Percentiles rank a stretch among this genome's conserved stretches.
Evolutionary conservation across 164 flowering plant genomes (phyloP).

Genomic region (Magnolia kwangsiensis): DNA sequence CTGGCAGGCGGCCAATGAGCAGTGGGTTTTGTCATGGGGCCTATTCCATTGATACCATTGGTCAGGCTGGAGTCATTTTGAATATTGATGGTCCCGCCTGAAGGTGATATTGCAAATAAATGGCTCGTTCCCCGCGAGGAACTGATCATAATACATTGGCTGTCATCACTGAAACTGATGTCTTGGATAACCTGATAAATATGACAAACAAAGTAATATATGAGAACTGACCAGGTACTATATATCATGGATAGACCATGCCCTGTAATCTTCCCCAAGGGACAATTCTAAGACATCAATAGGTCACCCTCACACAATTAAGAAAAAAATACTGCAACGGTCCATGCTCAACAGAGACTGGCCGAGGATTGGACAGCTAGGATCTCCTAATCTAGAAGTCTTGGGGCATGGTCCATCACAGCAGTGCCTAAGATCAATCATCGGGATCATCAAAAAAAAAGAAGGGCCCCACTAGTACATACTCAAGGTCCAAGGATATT

Average conservation of each 20-base stretch:
- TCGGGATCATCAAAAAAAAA: too few species aligned
- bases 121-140: slow-evolving; percentile 89
- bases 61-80: slow-evolving; percentile 27
- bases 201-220: background rate
- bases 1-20: slow-evolving; percentile 34
- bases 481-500: too few species aligned
- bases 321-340: too few species aligned
- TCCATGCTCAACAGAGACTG: too few species aligned
- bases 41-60: slow-evolving; percentile 21
- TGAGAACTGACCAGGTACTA: background rate
- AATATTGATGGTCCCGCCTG: slow-evolving; percentile 37
- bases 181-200: slow-evolving; percentile 70
- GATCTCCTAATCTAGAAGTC: too few species aligned
- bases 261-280: too few species aligned
- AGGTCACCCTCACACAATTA: too few species aligned
- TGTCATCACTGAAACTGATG: slow-evolving; percentile 75
- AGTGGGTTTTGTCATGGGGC: slow-evolving; percentile 18
- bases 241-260: background rate
- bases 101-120: slow-evolving; percentile 65
- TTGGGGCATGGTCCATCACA: too few species aligned
- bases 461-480: too few species aligned
- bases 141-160: slow-evolving; percentile 75
- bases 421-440: too few species aligned
- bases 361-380: too few species aligned
- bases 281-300: too few species aligned